Percentiles rank a stretch among this genome's conserved stretches.
phyloP scores from a whole-genome alignment of 2,329 filamentous ascomycete species.

The Zalaria obscura region DNA sequence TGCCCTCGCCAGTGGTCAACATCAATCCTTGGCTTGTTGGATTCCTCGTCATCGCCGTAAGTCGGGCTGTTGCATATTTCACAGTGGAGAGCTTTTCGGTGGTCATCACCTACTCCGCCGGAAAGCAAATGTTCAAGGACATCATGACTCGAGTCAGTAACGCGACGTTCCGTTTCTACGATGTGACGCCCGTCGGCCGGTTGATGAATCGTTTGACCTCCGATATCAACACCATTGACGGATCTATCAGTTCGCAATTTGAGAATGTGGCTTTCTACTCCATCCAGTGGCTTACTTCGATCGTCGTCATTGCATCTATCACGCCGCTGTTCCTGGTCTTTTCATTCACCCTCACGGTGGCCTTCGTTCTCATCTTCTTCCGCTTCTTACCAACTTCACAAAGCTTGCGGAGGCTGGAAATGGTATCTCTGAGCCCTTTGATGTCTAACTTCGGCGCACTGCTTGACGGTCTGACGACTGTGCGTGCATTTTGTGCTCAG shows the following conservation, averaged over 20 bases:
- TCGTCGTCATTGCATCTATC: conserved; percentile 65
- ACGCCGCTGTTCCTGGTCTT: conserved; percentile 67
- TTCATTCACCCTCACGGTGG: conserved; percentile 49
- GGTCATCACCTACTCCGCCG: conserved; percentile 66
- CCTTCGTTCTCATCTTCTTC: conserved; percentile 61
- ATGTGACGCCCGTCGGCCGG: conserved; percentile 75
- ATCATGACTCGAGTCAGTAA: conserved; percentile 61
- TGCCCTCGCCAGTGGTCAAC: conserved; percentile 54
- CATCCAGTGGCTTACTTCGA: conserved; percentile 57
- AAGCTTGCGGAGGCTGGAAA: conserved; percentile 69
- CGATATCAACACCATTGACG: conserved; percentile 80
- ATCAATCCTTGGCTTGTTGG: conserved; percentile 61
- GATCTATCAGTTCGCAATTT: conserved; percentile 64
- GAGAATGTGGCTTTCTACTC: conserved; percentile 55
- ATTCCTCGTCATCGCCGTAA: conserved; percentile 52
- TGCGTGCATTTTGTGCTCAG: conserved; percentile 70
- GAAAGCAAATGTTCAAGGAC: conserved; percentile 57
- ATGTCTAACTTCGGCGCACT: conserved; percentile 89
- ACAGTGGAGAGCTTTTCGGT: conserved; percentile 54
- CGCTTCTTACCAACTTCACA: conserved; percentile 73
- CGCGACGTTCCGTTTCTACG: conserved; percentile 81
- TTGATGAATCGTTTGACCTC: conserved; percentile 87
- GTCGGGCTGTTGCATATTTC: conserved; percentile 45
- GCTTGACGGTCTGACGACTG: conserved; percentile 71
- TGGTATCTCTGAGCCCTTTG: conserved; percentile 75